phyloP scores from a whole-genome alignment of 257 asterid species.

The Primulina tabacum region DNA sequence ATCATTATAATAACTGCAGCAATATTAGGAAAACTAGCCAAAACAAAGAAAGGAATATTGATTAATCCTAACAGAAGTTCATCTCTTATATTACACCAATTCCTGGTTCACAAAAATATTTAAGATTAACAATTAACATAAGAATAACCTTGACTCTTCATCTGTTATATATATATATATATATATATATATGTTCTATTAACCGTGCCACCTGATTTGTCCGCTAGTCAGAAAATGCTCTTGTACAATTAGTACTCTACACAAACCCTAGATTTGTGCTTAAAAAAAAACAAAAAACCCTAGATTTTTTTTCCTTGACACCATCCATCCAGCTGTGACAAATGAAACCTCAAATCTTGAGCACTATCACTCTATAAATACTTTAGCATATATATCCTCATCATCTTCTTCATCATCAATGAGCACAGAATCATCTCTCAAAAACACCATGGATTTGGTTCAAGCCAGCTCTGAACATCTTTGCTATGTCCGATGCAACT shows the following conservation, averaged over 20 bases:
- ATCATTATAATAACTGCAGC: neutral
- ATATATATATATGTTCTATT: too few species aligned
- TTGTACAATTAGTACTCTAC: neutral
- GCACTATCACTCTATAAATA: neutral
- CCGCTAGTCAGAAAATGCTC: constrained; percentile 17
- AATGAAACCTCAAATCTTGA: constrained; percentile 30
- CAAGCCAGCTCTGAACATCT: constrained; percentile 71
- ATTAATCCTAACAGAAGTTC: neutral
- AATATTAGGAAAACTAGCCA: too few species aligned
- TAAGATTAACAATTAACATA: too few species aligned
- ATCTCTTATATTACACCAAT: neutral
- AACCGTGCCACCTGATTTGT: constrained; percentile 10
- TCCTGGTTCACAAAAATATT: neutral
- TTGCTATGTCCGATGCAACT: constrained; percentile 94
- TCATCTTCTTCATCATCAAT: constrained; percentile 27
- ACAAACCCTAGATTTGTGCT: constrained; percentile 18
- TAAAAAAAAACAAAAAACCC: too few species aligned
- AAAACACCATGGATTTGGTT: constrained; percentile 61
- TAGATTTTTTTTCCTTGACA: constrained; percentile 4
- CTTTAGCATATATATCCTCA: neutral
- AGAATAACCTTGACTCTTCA: too few species aligned
- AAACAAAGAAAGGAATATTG: neutral
- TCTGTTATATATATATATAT: too few species aligned
- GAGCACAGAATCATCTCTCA: constrained; percentile 1
- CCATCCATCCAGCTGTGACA: constrained; percentile 4